A percentile compares a stretch with the other conserved stretches of the same genome.
Evolutionary conservation across 2,329 filamentous ascomycete species (phyloP).

Genomic region (Metarhizium humberi): DNA sequence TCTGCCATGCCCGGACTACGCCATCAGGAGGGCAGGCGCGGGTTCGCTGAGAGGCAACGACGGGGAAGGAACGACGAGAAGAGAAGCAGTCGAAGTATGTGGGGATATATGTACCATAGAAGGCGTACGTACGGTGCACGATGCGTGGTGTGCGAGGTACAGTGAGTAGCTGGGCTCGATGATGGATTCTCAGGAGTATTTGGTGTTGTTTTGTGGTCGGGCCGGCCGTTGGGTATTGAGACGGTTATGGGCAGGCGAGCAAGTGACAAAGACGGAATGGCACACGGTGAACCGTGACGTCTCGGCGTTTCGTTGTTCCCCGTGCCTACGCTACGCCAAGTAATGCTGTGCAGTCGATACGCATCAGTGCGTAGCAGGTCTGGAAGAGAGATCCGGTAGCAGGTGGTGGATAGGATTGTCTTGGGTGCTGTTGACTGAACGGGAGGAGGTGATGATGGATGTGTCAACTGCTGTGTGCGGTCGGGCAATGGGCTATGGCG

Average conservation of each 20-base stretch:
- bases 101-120: not conserved
- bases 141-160: not conserved
- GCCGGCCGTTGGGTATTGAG: conserved; percentile 1
- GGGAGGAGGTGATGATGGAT: not conserved
- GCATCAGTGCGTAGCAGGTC: not conserved
- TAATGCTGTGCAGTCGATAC: not conserved
- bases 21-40: conserved; percentile 45
- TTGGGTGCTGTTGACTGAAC: not conserved
- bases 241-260: not conserved
- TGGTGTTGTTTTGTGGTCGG: conserved; percentile 1
- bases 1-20: conserved; percentile 59
- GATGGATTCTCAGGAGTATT: not conserved
- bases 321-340: not conserved
- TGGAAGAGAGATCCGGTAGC: not conserved
- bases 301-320: not conserved
- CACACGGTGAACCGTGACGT: not conserved
- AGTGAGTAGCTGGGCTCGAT: not conserved
- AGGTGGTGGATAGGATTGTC: not conserved
- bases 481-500: not conserved
- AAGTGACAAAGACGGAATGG: not conserved
- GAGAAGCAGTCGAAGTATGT: not conserved
- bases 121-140: not conserved
- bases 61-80: conserved; percentile 3
- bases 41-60: conserved; percentile 13
- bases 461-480: not conserved